Conservation (phyloP, 2,329 filamentous ascomycete genomes). For the Aspergillus sp. region DNA sequence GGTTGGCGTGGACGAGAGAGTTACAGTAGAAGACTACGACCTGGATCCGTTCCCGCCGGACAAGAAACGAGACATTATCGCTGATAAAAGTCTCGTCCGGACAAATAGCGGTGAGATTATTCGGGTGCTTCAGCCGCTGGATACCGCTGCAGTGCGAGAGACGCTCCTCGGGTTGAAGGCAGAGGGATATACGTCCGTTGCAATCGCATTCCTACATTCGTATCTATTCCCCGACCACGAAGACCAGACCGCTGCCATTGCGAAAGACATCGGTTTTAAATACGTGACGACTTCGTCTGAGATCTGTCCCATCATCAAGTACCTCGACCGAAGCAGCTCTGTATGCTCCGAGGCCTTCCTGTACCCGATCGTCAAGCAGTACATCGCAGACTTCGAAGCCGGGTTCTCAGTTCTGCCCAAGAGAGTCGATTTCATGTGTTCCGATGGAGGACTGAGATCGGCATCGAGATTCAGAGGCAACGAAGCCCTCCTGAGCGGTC, state of each 20-base stretch:
- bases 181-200: conserved; percentile 72
- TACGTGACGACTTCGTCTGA: conserved; percentile 72
- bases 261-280: conserved; percentile 72
- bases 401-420: background rate
- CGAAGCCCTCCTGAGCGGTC: conserved; percentile 79
- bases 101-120: conserved; percentile 63
- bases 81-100: conserved; percentile 60
- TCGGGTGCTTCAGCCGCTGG: conserved; percentile 62
- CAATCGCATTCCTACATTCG: conserved; percentile 84
- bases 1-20: conserved; percentile 36
- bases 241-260: conserved; percentile 68
- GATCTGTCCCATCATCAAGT: conserved; percentile 80
- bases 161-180: conserved; percentile 68
- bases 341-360: conserved; percentile 28
- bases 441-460: conserved; percentile 61
- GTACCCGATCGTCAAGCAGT: background rate
- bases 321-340: conserved; percentile 69
- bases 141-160: conserved; percentile 52
- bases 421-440: conserved; percentile 4
- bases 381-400: background rate
- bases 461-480: conserved; percentile 65
- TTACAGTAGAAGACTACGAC: conserved; percentile 40
- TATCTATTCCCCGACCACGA: conserved; percentile 88
- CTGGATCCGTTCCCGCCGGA: conserved; percentile 20
- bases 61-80: conserved; percentile 13